phyloP scores from a whole-genome alignment of 768 basidiomycete genomes.

The Mycena venus region DNA sequence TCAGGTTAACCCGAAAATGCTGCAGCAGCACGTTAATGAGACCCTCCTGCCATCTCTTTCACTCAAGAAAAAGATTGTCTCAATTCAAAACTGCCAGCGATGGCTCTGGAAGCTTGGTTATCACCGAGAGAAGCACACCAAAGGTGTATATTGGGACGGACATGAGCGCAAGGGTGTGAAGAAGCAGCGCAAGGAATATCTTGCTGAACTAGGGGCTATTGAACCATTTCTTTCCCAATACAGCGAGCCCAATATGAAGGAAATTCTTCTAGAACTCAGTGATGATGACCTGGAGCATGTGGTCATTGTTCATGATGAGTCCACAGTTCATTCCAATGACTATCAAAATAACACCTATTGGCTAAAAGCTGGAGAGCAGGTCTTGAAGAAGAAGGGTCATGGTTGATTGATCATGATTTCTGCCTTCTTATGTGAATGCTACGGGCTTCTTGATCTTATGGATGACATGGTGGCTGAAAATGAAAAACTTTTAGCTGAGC shows the following conservation, averaged over 20 bases:
- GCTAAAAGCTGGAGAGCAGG: constrained; percentile 32
- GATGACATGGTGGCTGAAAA: constrained; percentile 11
- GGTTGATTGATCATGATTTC: constrained; percentile 37
- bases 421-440: constrained; percentile 37
- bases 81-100: constrained; percentile 1
- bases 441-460: constrained; percentile 17
- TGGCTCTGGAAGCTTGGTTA: constrained; percentile 8
- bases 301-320: constrained; percentile 5
- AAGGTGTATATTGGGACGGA: constrained; percentile 1
- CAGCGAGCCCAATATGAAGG: neutral
- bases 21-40: neutral
- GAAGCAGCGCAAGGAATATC: neutral
- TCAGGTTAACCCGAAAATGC: neutral
- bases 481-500: too few relatives aligned
- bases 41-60: neutral
- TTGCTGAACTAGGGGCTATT: neutral
- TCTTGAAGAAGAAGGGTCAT: constrained; percentile 36
- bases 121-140: neutral
- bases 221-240: neutral
- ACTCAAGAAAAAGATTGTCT: too few relatives aligned
- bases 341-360: constrained; percentile 21
- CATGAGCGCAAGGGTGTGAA: constrained; percentile 9
- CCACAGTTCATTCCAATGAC: constrained; percentile 7
- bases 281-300: constrained; percentile 6
- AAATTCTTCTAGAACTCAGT: neutral